These are phyloP conservation scores for Trifolium subterraneum DNA, from an alignment of 306 rosid genomes.

Conservation along the genomic window DNA sequence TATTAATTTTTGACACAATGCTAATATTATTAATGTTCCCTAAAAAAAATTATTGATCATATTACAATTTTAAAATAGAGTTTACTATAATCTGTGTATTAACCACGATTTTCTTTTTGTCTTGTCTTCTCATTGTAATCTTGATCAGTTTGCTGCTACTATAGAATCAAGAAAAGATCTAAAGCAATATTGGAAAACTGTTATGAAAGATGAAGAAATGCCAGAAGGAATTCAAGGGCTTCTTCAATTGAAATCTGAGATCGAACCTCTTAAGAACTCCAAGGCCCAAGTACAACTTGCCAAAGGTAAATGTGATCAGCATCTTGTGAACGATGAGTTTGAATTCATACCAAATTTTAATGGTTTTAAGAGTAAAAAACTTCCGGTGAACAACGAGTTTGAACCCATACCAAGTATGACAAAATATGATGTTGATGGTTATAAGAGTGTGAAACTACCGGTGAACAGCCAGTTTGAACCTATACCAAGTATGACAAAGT, in stretches of 20 bases:
- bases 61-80: too few species aligned
- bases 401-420: too few species aligned
- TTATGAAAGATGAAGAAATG: slow-evolving; percentile 42
- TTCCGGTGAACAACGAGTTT: too few species aligned
- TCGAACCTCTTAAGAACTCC: not conserved
- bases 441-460: too few species aligned
- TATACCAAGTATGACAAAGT: too few species aligned
- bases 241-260: not conserved
- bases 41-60: not conserved
- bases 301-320: slow-evolving; percentile 16
- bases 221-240: slow-evolving; percentile 38
- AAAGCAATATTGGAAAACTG: slow-evolving; percentile 37
- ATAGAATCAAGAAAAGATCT: slow-evolving; percentile 37
- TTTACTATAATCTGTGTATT: not conserved
- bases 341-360: too few species aligned
- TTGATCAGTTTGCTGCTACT: slow-evolving; percentile 30
- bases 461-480: too few species aligned
- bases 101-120: not conserved
- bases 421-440: too few species aligned
- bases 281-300: not conserved
- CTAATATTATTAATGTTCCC: not conserved
- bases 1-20: too few species aligned
- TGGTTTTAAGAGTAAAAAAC: too few species aligned
- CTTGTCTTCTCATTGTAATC: not conserved
- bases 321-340: not conserved